Conservation (phyloP, 2,329 filamentous ascomycete species). For the Didymella glomerata region DNA sequence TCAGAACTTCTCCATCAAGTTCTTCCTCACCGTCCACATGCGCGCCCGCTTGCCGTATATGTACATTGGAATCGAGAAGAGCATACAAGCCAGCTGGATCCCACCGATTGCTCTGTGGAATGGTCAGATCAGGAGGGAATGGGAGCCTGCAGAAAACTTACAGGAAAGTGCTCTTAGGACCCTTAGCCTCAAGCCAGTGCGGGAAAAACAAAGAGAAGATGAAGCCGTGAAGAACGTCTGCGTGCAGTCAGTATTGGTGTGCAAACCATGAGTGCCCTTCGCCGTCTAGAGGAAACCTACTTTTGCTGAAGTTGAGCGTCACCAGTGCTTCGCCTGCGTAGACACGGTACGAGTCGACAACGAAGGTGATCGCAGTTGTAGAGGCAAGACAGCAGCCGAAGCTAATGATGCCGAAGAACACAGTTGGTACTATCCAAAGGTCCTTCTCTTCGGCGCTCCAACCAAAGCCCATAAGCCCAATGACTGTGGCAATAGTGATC, state of each 20-base stretch:
- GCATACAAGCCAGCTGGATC: constrained; percentile 79
- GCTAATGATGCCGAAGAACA: constrained; percentile 91
- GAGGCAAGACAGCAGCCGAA: constrained; percentile 92
- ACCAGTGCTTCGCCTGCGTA: constrained; percentile 95
- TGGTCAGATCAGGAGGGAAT: background rate
- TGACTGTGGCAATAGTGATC: constrained; percentile 77
- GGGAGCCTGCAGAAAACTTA: constrained; percentile 60
- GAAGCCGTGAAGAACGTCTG: constrained; percentile 84
- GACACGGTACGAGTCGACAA: constrained; percentile 89
- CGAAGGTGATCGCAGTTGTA: constrained; percentile 92
- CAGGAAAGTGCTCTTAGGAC: constrained; percentile 79
- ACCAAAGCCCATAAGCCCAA: constrained; percentile 95
- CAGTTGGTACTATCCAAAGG: constrained; percentile 87
- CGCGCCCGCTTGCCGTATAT: constrained; percentile 88
- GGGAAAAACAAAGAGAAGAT: constrained; percentile 80
- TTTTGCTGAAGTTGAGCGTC: constrained; percentile 94
- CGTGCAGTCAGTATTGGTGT: background rate
- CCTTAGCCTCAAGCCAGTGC: constrained; percentile 77
- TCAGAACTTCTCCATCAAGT: constrained; percentile 81
- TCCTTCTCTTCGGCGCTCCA: constrained; percentile 82
- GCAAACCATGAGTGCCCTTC: background rate
- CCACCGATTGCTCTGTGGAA: constrained; percentile 61
- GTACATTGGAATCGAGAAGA: constrained; percentile 88
- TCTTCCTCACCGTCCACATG: constrained; percentile 92
- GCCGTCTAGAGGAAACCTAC: constrained; percentile 48